phyloP scores from a whole-genome alignment of 73 alveolate genomes.

The Paramecium primaurelia region DNA sequence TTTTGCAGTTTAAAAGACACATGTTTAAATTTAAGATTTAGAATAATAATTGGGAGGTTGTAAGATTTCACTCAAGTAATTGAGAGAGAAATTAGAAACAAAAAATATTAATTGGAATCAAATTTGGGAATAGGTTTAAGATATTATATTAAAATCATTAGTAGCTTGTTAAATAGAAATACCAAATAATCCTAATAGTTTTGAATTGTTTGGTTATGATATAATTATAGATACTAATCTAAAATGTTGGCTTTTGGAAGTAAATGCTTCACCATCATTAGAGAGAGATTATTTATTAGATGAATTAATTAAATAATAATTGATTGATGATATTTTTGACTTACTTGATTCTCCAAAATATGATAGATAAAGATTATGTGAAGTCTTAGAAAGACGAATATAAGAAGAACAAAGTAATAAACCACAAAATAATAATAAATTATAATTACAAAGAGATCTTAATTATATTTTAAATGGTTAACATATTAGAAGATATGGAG shows the following conservation, averaged over 20 bases:
- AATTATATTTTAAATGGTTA: conserved; percentile 88
- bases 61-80: conserved; percentile 15
- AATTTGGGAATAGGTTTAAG: conserved; percentile 54
- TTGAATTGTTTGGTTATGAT: conserved; percentile 97
- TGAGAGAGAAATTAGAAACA: conserved; percentile 38
- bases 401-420: conserved; percentile 75
- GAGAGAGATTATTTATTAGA: conserved; percentile 89
- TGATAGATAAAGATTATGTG: conserved; percentile 83
- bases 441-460: conserved; percentile 81
- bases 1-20: conserved; percentile 41
- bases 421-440: conserved; percentile 70
- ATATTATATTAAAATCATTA: conserved; percentile 16
- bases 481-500: conserved; percentile 85
- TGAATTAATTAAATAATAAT: conserved; percentile 84
- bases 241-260: conserved; percentile 93
- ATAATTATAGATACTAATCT: conserved; percentile 84
- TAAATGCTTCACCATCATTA: conserved; percentile 92
- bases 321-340: conserved; percentile 90
- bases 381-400: conserved; percentile 87
- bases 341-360: conserved; percentile 87
- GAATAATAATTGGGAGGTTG: conserved; percentile 54
- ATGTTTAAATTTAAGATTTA: conserved; percentile 30
- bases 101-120: conserved; percentile 42
- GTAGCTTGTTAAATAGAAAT: conserved; percentile 56
- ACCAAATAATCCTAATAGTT: conserved; percentile 92